These are phyloP conservation scores for Pelargonium australe DNA, from an alignment of 441 rosid genomes.

Conservation along the genomic window DNA sequence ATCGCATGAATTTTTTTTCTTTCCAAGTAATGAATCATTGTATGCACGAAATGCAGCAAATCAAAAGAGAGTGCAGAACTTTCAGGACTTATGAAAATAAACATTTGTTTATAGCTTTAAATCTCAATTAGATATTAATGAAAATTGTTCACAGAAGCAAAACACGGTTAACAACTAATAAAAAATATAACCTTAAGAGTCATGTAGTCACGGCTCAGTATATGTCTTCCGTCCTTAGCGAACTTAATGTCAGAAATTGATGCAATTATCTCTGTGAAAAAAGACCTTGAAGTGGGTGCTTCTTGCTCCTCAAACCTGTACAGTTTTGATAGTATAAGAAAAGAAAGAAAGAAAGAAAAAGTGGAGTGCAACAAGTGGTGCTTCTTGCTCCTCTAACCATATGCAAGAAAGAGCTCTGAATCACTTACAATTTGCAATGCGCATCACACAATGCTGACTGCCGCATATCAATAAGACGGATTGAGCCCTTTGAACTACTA, in stretches of 20 bases:
- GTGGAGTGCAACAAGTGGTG: constrained; percentile 6
- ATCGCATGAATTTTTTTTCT: too few relatives aligned
- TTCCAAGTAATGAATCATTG: too few relatives aligned
- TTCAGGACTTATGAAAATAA: too few relatives aligned
- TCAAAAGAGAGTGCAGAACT: too few relatives aligned
- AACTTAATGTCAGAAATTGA: constrained; percentile 94
- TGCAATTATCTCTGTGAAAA: constrained; percentile 98
- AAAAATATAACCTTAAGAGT: constrained; percentile 72
- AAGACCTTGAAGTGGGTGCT: constrained; percentile 84
- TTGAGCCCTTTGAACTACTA: constrained; percentile 94
- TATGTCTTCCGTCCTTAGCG: constrained; percentile 81
- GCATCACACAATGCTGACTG: constrained; percentile 90
- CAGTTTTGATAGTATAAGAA: not conserved
- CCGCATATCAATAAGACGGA: constrained; percentile 89
- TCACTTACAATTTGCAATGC: constrained; percentile 51
- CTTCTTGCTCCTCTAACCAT: not conserved
- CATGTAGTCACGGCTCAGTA: constrained; percentile 99
- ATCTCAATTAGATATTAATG: not conserved
- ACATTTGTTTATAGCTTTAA: too few relatives aligned
- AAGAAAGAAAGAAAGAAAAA: not conserved
- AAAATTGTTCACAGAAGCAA: too few relatives aligned
- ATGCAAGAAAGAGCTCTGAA: constrained; percentile 11
- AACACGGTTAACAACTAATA: not conserved
- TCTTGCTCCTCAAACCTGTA: constrained; percentile 94
- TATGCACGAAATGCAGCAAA: too few relatives aligned